These are phyloP conservation scores for Aspergillus sp. DNA, from an alignment of 2,329 filamentous ascomycete genomes.

Conservation along the genomic window DNA sequence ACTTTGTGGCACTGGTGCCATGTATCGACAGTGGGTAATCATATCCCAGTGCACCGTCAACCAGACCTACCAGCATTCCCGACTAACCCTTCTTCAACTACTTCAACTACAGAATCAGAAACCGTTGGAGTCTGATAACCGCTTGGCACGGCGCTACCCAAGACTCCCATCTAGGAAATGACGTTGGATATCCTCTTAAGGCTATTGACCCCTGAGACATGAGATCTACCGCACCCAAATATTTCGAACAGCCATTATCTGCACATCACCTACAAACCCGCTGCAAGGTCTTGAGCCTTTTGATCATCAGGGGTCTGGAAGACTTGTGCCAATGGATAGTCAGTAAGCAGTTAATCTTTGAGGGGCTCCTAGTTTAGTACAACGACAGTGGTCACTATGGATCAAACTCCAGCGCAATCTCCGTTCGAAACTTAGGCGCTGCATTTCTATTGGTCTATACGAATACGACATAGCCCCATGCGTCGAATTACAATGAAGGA, in stretches of 20 bases:
- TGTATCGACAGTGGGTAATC: not conserved
- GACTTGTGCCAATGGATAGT: not conserved
- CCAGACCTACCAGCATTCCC: not conserved
- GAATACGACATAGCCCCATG: not conserved
- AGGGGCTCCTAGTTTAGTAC: not conserved
- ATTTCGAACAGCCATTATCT: not conserved
- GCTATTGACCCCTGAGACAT: not conserved
- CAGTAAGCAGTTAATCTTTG: not conserved
- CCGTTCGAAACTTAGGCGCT: not conserved
- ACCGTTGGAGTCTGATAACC: not conserved
- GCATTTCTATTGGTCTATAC: not conserved
- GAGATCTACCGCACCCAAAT: not conserved
- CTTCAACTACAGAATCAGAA: not conserved
- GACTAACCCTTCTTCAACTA: not conserved
- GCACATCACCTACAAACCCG: not conserved
- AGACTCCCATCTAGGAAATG: not conserved
- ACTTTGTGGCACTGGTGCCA: not conserved
- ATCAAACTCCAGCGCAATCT: constrained; percentile 1
- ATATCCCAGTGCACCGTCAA: not conserved
- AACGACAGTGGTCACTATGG: not conserved
- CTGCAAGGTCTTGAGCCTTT: not conserved
- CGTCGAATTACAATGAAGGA: not conserved
- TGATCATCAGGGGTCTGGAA: not conserved
- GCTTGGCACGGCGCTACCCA: constrained; percentile 9
- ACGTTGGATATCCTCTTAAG: not conserved